phyloP scores from a whole-genome alignment of 202 grass and related monocot genomes.

The Zoysia matrella region DNA sequence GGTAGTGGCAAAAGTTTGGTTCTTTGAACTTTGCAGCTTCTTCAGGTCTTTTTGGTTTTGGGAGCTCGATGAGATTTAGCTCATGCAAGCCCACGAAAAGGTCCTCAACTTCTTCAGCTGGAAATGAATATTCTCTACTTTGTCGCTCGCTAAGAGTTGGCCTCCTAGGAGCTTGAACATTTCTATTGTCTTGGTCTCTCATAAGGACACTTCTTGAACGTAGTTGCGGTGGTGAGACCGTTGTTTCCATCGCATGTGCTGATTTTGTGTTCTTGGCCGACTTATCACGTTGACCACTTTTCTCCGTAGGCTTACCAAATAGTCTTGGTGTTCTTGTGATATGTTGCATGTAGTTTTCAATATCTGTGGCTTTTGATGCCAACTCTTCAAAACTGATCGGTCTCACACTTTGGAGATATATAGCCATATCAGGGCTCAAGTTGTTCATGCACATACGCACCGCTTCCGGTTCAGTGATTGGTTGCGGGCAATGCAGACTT shows the following conservation, averaged over 20 bases:
- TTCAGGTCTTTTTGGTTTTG: too few species aligned
- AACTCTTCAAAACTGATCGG: conserved; percentile 15
- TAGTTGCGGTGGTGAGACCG: neutral
- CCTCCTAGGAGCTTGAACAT: neutral
- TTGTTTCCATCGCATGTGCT: neutral
- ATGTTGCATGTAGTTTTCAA: neutral
- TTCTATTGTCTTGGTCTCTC: neutral
- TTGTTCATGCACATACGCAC: conserved; percentile 16
- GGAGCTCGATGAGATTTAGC: neutral
- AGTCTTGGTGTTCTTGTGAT: neutral
- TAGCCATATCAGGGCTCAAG: neutral
- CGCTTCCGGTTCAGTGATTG: neutral
- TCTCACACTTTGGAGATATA: neutral
- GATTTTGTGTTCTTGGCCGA: neutral
- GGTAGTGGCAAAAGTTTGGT: conserved; percentile 16
- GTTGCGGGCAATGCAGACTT: neutral
- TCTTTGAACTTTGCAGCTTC: neutral
- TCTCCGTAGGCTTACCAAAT: neutral
- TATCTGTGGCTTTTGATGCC: conserved; percentile 2
- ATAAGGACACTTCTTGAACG: neutral
- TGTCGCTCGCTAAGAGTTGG: neutral
- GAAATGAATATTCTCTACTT: conserved; percentile 20
- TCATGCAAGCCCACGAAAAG: neutral
- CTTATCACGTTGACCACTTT: neutral
- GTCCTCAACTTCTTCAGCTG: neutral